These are phyloP conservation scores for Suillus tomentosus DNA, from an alignment of 768 basidiomycete genomes.

Conservation along the genomic window DNA sequence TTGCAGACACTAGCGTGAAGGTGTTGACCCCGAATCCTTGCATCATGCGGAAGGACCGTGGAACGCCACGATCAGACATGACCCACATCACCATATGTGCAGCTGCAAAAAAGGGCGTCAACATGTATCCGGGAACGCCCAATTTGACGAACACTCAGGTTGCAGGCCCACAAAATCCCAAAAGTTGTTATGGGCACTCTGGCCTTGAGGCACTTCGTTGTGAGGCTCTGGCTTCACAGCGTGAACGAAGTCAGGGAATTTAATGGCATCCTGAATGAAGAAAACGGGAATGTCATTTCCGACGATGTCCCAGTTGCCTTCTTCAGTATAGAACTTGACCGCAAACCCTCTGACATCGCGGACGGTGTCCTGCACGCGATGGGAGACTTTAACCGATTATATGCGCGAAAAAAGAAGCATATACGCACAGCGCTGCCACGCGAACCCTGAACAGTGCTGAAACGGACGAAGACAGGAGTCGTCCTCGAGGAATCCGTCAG, in stretches of 20 bases:
- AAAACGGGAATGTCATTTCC: slow-evolving; percentile 85
- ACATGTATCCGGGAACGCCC: neutral
- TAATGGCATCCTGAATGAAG: slow-evolving; percentile 79
- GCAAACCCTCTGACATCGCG: slow-evolving; percentile 91
- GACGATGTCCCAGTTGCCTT: slow-evolving; percentile 88
- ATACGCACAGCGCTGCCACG: slow-evolving; percentile 75
- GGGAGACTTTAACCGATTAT: slow-evolving; percentile 3
- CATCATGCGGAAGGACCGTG: slow-evolving; percentile 87
- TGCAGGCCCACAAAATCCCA: slow-evolving; percentile 83
- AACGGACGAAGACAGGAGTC: slow-evolving; percentile 81
- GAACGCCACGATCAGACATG: slow-evolving; percentile 84
- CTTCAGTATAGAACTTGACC: slow-evolving; percentile 76
- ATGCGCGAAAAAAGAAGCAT: slow-evolving; percentile 1
- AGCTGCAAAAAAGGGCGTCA: slow-evolving; percentile 35
- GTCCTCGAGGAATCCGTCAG: slow-evolving; percentile 71
- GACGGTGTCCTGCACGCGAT: slow-evolving; percentile 59
- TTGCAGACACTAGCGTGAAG: slow-evolving; percentile 68
- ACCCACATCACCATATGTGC: slow-evolving; percentile 83
- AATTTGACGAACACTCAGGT: slow-evolving; percentile 51
- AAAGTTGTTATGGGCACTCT: slow-evolving; percentile 79
- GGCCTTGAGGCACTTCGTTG: slow-evolving; percentile 74
- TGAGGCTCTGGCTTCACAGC: slow-evolving; percentile 86
- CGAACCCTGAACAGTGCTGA: slow-evolving; percentile 83
- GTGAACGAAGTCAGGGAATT: slow-evolving; percentile 86
- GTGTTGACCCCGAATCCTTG: slow-evolving; percentile 91